phyloP scores from a whole-genome alignment of 176 grass and related monocot genomes.

The Bothriochloa decipiens region DNA sequence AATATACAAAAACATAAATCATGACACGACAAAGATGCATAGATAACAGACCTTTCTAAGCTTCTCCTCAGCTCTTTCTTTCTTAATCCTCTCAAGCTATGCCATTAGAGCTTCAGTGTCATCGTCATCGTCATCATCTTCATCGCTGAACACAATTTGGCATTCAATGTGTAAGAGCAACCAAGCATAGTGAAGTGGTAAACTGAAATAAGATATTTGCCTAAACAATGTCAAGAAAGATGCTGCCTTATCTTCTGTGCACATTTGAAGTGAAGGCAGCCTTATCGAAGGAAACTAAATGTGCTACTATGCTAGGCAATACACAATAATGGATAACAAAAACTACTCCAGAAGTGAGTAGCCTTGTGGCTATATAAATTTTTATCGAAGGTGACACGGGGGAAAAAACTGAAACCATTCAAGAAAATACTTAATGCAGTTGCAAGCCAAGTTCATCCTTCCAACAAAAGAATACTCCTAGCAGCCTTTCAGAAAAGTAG shows the following conservation, averaged over 20 bases:
- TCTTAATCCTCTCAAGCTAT: conserved; percentile 94
- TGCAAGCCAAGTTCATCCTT: not conserved
- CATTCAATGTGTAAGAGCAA: not conserved
- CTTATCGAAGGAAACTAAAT: not conserved
- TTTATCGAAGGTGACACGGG: not conserved
- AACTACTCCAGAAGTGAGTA: not conserved
- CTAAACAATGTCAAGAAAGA: not conserved
- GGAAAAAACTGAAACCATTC: conserved; percentile 4
- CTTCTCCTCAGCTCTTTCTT: conserved; percentile 88
- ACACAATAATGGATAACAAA: not conserved
- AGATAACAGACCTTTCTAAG: conserved; percentile 65
- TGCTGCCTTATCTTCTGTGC: not conserved
- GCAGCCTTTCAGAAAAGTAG: not conserved
- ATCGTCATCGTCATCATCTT: conserved; percentile 54
- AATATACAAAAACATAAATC: not conserved
- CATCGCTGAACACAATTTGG: conserved; percentile 49
- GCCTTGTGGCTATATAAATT: not conserved
- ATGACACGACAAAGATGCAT: not conserved
- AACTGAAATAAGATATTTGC: not conserved
- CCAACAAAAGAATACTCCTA: not conserved
- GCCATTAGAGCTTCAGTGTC: conserved; percentile 94
- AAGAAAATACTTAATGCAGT: not conserved
- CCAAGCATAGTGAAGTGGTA: not conserved
- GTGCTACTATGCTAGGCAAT: not conserved
- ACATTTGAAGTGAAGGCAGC: not conserved